phyloP scores from a whole-genome alignment of 208 protist genomes.

The Leishmania martiniquensis region DNA sequence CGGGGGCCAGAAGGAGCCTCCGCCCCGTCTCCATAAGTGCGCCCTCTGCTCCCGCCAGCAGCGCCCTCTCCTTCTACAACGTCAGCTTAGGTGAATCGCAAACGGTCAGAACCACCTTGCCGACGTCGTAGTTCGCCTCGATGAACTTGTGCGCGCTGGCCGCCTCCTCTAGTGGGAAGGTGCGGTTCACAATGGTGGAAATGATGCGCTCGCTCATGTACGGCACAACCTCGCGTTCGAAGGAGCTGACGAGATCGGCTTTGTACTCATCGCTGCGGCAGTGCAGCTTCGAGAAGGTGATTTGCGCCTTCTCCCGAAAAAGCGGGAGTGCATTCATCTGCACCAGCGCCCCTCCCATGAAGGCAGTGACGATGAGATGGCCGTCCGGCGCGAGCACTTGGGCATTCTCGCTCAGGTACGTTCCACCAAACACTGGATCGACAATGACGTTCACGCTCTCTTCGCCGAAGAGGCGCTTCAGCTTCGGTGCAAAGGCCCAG shows the following conservation, averaged over 20 bases:
- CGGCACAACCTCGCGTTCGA: conserved; percentile 65
- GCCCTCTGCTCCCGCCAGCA: no score
- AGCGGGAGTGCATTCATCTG: conserved; percentile 56
- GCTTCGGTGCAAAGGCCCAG: conserved; percentile 57
- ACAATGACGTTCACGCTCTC: conserved; percentile 66
- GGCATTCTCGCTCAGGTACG: conserved; percentile 66
- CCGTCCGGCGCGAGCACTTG: conserved; percentile 58
- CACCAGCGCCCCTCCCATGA: conserved; percentile 63
- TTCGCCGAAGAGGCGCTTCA: conserved; percentile 49
- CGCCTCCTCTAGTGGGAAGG: conserved; percentile 64
- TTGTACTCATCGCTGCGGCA: conserved; percentile 64
- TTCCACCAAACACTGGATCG: conserved; percentile 82
- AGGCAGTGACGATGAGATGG: conserved; percentile 62
- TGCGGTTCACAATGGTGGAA: conserved; percentile 42
- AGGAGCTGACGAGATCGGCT: conserved; percentile 44
- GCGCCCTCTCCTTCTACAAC: not conserved
- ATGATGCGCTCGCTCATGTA: conserved; percentile 62
- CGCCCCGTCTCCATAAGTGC: no score
- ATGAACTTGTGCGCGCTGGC: conserved; percentile 52
- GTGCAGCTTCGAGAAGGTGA: conserved; percentile 79
- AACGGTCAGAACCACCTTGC: conserved; percentile 66
- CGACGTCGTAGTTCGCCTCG: conserved; percentile 49
- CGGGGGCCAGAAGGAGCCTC: no score
- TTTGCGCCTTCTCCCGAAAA: conserved; percentile 47
- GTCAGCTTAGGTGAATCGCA: conserved; percentile 2